Conservation (phyloP, 208 protist species). For the Trypanosoma theileri region DNA sequence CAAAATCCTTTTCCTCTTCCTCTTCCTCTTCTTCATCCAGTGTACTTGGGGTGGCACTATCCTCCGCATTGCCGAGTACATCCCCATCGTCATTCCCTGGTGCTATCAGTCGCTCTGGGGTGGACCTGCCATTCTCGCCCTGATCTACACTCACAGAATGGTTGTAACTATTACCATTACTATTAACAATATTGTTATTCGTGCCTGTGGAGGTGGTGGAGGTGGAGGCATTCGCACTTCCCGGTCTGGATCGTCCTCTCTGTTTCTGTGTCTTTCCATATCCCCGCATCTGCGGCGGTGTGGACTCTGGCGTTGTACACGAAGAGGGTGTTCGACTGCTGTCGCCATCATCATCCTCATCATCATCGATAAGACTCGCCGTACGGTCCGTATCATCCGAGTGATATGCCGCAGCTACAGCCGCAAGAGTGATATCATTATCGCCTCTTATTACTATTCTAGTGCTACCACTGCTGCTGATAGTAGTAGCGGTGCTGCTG, state of each 20-base stretch:
- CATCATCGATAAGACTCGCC: conserved; percentile 35
- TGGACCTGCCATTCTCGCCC: not conserved
- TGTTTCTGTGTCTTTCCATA: not conserved
- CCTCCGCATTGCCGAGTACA: conserved; percentile 21
- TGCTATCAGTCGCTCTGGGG: not conserved
- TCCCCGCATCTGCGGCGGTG: not conserved
- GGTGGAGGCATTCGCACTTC: not conserved
- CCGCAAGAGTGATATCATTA: no score
- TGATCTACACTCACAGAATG: not conserved
- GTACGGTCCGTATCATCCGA: conserved; percentile 36
- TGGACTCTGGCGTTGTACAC: not conserved
- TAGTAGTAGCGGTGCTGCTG: no score
- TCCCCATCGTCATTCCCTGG: not conserved
- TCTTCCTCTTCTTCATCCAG: conserved; percentile 47
- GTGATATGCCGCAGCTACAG: not conserved
- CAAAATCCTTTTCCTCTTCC: not conserved
- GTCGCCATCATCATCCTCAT: conserved; percentile 13
- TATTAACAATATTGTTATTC: not conserved
- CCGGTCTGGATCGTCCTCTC: conserved; percentile 2
- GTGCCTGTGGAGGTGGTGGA: not conserved
- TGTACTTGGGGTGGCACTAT: conserved; percentile 63
- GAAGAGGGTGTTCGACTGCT: not conserved
- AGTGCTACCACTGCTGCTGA: no score
- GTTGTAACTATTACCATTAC: not conserved
- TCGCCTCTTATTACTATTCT: no score